phyloP scores from a whole-genome alignment of 768 basidiomycete genomes.

The Guyanaporus albipodus region DNA sequence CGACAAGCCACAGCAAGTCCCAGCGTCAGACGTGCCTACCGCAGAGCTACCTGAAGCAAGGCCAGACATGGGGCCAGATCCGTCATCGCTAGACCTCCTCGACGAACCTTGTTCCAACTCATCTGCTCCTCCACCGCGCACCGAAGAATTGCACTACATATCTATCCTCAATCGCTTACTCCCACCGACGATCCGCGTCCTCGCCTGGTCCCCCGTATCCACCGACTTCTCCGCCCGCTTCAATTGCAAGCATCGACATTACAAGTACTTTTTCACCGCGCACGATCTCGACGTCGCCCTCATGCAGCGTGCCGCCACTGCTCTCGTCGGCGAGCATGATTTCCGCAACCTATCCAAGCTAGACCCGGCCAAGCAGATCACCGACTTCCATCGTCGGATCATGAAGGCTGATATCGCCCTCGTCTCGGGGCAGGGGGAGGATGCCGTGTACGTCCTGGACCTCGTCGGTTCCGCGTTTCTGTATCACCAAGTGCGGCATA shows the following conservation, averaged over 20 bases:
- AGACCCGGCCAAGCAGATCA: constrained; percentile 88
- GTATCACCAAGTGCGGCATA: constrained; percentile 95
- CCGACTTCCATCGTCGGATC: constrained; percentile 68
- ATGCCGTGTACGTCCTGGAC: constrained; percentile 64
- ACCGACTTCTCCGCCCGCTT: constrained; percentile 82
- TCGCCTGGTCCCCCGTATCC: constrained; percentile 91
- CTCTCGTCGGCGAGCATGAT: constrained; percentile 86
- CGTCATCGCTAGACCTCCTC: constrained; percentile 31
- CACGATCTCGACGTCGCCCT: constrained; percentile 59
- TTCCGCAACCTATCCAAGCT: constrained; percentile 95
- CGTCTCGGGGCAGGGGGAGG: constrained; percentile 35
- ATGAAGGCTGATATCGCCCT: constrained; percentile 59
- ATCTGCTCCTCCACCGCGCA: constrained; percentile 24
- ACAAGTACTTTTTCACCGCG: constrained; percentile 94
- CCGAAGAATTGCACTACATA: constrained; percentile 69
- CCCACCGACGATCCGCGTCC: constrained; percentile 82
- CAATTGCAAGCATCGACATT: constrained; percentile 83
- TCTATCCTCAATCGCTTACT: constrained; percentile 81
- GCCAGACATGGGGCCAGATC: constrained; percentile 12
- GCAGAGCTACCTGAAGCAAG: not conserved
- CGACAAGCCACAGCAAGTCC: not conserved
- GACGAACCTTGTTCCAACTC: constrained; percentile 38
- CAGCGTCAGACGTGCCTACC: too few species aligned
- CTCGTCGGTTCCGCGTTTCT: constrained; percentile 86
- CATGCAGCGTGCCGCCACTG: constrained; percentile 72